phyloP scores from a whole-genome alignment of 2,329 filamentous ascomycete species.

The Myriangium duriaei region DNA sequence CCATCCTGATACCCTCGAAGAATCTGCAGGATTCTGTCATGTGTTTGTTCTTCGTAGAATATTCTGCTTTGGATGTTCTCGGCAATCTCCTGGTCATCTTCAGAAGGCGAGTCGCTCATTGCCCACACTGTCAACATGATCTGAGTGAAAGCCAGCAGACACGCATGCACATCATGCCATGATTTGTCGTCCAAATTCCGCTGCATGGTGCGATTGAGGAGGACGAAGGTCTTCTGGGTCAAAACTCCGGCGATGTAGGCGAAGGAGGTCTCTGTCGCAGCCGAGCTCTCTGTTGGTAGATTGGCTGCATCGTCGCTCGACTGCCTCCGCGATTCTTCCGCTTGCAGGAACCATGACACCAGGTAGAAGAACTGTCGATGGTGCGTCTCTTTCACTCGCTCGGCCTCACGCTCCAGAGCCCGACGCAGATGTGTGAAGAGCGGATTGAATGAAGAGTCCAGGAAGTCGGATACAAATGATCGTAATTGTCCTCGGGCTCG shows the following conservation, averaged over 20 bases:
- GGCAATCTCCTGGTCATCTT: slow-evolving; percentile 95
- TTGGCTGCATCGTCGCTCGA: slow-evolving; percentile 28
- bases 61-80: slow-evolving; percentile 93
- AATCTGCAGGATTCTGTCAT: slow-evolving; percentile 73
- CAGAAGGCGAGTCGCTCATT: slow-evolving; percentile 70
- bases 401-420: slow-evolving; percentile 78
- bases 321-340: slow-evolving; percentile 62
- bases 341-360: slow-evolving; percentile 77
- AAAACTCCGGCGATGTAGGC: slow-evolving; percentile 78
- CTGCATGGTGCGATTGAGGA: slow-evolving; percentile 73
- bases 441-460: slow-evolving; percentile 92
- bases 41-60: slow-evolving; percentile 95
- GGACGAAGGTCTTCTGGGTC: slow-evolving; percentile 89
- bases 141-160: slow-evolving; percentile 90
- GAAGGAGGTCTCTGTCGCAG: slow-evolving; percentile 57
- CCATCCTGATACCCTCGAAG: slow-evolving; percentile 71
- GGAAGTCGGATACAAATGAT: slow-evolving; percentile 78
- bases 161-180: slow-evolving; percentile 75
- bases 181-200: slow-evolving; percentile 67
- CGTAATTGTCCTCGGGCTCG: slow-evolving; percentile 66
- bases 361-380: slow-evolving; percentile 83
- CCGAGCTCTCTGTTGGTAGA: slow-evolving; percentile 23
- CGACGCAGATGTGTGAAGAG: slow-evolving; percentile 70
- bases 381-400: slow-evolving; percentile 62
- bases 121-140: slow-evolving; percentile 78